Evolutionary conservation across 257 asterid species (phyloP).

Genomic region (Osmanthus fragrans): DNA sequence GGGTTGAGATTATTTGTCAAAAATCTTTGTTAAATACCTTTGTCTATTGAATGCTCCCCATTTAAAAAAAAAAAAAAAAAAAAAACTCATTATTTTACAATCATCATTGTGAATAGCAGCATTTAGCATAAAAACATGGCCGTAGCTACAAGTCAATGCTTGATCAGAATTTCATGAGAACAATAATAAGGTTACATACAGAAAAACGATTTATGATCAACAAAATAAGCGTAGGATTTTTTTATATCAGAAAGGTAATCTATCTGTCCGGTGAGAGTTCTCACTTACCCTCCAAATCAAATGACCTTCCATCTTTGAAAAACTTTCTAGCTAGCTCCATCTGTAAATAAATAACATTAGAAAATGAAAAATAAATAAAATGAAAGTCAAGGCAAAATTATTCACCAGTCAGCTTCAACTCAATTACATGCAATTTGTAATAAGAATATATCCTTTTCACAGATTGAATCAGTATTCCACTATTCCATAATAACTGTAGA

Average conservation of each 20-base stretch:
- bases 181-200: neutral
- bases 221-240: neutral
- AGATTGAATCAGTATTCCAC: neutral
- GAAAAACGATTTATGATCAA: neutral
- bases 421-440: neutral
- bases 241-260: neutral
- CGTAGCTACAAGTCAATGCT: conserved; percentile 10
- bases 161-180: conserved; percentile 18
- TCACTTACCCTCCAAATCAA: conserved; percentile 74
- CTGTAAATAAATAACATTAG: conserved; percentile 44
- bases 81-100: neutral
- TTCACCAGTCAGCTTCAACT: conserved; percentile 4
- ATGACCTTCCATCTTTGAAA: conserved; percentile 78
- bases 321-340: conserved; percentile 62
- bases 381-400: conserved; percentile 12
- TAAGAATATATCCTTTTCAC: neutral
- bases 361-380: conserved; percentile 10
- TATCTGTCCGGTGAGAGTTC: neutral
- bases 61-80: no score
- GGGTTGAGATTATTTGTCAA: no score
- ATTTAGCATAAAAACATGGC: conserved; percentile 9
- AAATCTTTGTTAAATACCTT: no score
- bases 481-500: neutral
- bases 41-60: no score
- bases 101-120: conserved; percentile 9